Evolutionary conservation across 768 basidiomycete species (phyloP).

Genomic region (Peribolospora kevripleyi): DNA sequence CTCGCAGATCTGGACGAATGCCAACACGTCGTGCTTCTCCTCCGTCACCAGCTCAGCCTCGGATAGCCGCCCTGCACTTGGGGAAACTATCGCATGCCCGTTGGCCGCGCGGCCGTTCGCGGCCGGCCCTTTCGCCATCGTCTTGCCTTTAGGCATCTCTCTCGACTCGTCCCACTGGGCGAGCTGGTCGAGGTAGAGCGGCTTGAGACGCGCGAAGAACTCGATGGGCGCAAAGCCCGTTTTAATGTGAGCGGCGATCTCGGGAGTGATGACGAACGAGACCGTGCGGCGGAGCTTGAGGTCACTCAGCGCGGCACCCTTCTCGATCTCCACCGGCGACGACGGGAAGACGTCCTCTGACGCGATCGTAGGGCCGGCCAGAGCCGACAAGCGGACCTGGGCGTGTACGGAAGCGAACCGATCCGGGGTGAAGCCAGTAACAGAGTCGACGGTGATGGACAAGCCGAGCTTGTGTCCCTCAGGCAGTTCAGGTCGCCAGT

Average conservation of each 20-base stretch:
- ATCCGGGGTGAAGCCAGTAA: constrained; percentile 70
- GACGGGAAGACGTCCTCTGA: constrained; percentile 69
- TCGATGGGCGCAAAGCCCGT: constrained; percentile 65
- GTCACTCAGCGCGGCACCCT: constrained; percentile 38
- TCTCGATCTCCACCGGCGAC: constrained; percentile 43
- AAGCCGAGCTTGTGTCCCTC: constrained; percentile 62
- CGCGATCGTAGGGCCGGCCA: constrained; percentile 43
- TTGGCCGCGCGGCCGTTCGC: constrained; percentile 13
- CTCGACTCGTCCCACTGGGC: constrained; percentile 86
- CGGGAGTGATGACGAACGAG: constrained; percentile 47
- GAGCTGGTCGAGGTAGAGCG: constrained; percentile 65
- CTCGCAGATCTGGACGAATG: constrained; percentile 65
- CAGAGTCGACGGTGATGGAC: constrained; percentile 57
- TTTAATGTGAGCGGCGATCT: constrained; percentile 44
- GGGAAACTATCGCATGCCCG: not conserved
- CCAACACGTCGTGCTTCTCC: constrained; percentile 73
- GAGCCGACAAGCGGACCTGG: constrained; percentile 66
- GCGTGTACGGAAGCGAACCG: constrained; percentile 69
- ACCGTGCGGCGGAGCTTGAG: constrained; percentile 65
- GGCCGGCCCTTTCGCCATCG: not conserved
- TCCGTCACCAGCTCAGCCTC: constrained; percentile 76
- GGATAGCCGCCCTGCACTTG: constrained; percentile 34
- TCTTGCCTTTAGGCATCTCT: constrained; percentile 31
- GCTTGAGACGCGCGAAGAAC: constrained; percentile 59
- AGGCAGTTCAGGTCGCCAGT: constrained; percentile 23